Base-by-base conservation (phyloP, 345 rosid species). In the Aethionema arabicum region DNA sequence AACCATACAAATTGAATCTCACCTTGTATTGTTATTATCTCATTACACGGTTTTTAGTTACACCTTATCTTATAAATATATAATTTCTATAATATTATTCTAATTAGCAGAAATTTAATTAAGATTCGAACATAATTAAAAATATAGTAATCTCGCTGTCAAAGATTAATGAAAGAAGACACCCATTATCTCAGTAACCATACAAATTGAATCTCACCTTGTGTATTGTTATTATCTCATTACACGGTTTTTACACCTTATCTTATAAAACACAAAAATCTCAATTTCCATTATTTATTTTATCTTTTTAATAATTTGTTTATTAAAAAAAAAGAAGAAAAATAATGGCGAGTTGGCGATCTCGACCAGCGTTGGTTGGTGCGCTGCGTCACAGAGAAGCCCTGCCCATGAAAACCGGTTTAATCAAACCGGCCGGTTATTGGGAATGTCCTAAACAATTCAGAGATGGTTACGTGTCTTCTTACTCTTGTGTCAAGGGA, bases 361-460 rank as follows among this genome's bases (percentile, higher is more conserved):
- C 40, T 21, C 39, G 35, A 37, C 62, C 55, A 46, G 39, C 39
- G 54, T 44, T 14, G 39, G 27, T 36, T 27, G 39, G 31, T 0
- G 7, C n/a, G 9, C 32, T 45, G 2, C 35, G 45, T 8, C 3
- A 11, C 39, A 6, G 61, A 0, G 29, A 44, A 11, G 38, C 5
- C 13, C 44, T 8, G 0, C 2, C 7, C 40, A 2, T 37, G 46
- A 36, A 42, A 32, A 64, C 16, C 4, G 8, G 32, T 10, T 55
- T 55, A 5, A 13, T 35, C 36, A 55, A 36, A 37, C 8, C 11
- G 0, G 4, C 12, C 2, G 47, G 69, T 36, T 46, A 13, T 6
- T 65, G 69, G 69, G 61, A 14, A 9, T 55, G 55, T 45, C 53
- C 14, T 7, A 53, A 65, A 39, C 11, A 35, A 21, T 21, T 4